Percentiles rank a stretch among this genome's conserved stretches.
These are phyloP conservation scores for Apiospora saccharicola DNA, from an alignment of 2,329 filamentous ascomycete genomes.

Conservation along the genomic window DNA sequence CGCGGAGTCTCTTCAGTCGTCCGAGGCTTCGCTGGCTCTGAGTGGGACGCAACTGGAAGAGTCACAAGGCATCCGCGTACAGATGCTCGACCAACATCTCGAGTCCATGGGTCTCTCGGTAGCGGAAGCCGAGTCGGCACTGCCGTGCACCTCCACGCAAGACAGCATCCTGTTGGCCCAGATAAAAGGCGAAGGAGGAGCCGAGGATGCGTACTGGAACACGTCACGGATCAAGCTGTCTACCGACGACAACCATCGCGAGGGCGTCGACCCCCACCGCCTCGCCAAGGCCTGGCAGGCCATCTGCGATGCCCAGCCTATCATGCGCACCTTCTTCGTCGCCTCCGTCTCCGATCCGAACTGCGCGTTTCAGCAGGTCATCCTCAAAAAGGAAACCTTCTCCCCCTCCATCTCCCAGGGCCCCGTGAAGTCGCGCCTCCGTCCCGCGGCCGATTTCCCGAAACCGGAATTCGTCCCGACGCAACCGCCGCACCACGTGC, in stretches of 20 bases:
- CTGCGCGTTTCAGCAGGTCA: neutral
- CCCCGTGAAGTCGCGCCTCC: neutral
- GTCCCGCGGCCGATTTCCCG: too few relatives aligned
- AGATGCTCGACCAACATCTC: neutral
- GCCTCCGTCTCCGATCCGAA: neutral
- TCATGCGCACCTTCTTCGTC: neutral
- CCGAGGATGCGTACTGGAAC: neutral
- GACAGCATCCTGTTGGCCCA: neutral
- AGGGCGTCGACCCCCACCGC: neutral
- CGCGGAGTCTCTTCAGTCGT: neutral
- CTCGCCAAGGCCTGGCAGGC: neutral
- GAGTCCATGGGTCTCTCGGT: neutral
- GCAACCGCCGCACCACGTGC: too few relatives aligned
- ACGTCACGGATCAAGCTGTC: neutral
- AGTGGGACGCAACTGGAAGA: neutral
- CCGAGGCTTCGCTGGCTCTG: neutral
- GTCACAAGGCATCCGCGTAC: neutral
- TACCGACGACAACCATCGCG: neutral
- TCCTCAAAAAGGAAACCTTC: neutral
- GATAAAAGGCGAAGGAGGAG: neutral
- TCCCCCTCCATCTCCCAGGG: neutral
- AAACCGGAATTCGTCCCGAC: too few relatives aligned
- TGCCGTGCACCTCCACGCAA: slow-evolving; percentile 1
- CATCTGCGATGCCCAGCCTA: neutral
- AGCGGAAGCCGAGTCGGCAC: neutral